Evolutionary conservation across 1,284 basidiomycete species (phyloP).

Genomic region (Apiotrichum akiyoshidainum): DNA sequence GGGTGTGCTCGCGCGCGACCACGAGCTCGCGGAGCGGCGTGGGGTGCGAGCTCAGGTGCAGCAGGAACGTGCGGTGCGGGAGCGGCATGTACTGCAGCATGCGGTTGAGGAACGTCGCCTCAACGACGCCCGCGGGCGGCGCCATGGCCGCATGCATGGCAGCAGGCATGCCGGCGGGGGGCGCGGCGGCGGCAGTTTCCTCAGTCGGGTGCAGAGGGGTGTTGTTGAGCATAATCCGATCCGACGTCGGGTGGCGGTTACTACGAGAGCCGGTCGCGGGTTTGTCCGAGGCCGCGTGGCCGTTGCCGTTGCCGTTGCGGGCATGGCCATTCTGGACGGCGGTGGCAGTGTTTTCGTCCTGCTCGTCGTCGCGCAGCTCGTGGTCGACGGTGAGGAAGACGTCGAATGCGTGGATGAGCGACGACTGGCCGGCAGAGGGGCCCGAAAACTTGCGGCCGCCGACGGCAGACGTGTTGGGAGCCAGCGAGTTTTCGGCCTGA

Average conservation of each 20-base stretch:
- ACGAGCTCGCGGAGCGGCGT: conserved; percentile 57
- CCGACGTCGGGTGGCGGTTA: conserved; percentile 2
- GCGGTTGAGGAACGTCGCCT: conserved; percentile 64
- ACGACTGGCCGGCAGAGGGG: conserved; percentile 85
- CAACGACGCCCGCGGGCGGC: conserved; percentile 37
- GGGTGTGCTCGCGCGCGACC: conserved; percentile 34
- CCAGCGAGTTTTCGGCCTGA: conserved; percentile 50
- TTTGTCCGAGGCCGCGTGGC: not conserved
- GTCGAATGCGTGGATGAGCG: conserved; percentile 83
- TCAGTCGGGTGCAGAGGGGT: conserved; percentile 6
- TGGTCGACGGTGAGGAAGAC: conserved; percentile 75
- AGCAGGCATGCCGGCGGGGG: not conserved
- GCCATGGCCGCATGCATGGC: not conserved
- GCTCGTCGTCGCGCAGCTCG: conserved; percentile 39
- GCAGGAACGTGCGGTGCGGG: conserved; percentile 82
- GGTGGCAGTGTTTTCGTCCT: not conserved
- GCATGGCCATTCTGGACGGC: not conserved
- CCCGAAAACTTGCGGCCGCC: conserved; percentile 65
- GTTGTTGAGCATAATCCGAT: conserved; percentile 13
- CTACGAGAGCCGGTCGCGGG: not conserved
- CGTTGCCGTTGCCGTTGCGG: not conserved
- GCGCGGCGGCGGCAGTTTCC: not conserved
- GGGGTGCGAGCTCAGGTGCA: conserved; percentile 67
- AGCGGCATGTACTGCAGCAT: conserved; percentile 90
- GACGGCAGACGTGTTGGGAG: conserved; percentile 21